These are phyloP conservation scores for Teratosphaeriaceae sp. DNA, from an alignment of 2,329 filamentous ascomycete species.

Conservation along the genomic window DNA sequence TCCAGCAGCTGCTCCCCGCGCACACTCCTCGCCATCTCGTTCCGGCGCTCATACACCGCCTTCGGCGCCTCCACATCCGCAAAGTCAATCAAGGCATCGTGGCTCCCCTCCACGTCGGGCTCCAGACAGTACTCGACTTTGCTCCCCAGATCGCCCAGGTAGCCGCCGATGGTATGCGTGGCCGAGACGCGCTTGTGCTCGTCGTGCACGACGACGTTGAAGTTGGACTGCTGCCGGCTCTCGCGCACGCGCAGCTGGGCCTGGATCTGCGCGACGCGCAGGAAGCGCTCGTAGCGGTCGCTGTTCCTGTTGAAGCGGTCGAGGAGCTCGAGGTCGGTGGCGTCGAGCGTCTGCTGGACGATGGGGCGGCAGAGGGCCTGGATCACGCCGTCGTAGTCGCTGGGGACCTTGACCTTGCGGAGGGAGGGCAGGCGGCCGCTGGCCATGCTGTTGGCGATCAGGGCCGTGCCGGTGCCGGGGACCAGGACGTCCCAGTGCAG, in stretches of 20 bases:
- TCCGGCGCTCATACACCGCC: slow-evolving; percentile 8
- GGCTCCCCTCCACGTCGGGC: slow-evolving; percentile 40
- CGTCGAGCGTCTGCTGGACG: slow-evolving; percentile 47
- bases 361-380: slow-evolving; percentile 62
- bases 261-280: slow-evolving; percentile 48
- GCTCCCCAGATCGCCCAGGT: slow-evolving; percentile 54
- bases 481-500: slow-evolving; percentile 58
- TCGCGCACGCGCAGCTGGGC: slow-evolving; percentile 61
- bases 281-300: slow-evolving; percentile 16
- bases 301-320: slow-evolving; percentile 8
- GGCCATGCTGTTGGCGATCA: slow-evolving; percentile 58
- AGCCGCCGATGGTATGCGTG: slow-evolving; percentile 54
- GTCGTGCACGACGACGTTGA: slow-evolving; percentile 51
- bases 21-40: slow-evolving; percentile 11
- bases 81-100: slow-evolving; percentile 16
- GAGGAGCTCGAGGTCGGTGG: slow-evolving; percentile 31
- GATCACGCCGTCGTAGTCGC: slow-evolving; percentile 62
- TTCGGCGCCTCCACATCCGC: slow-evolving; percentile 15
- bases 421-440: slow-evolving; percentile 58
- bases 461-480: slow-evolving; percentile 50
- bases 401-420: slow-evolving; percentile 54
- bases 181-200: slow-evolving; percentile 42
- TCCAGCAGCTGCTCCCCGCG: slow-evolving; percentile 11
- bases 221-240: slow-evolving; percentile 48
- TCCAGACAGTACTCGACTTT: slow-evolving; percentile 54